Base-by-base conservation (phyloP, 1,139 yeast species). In the Eremothecium cymbalariae region DNA sequence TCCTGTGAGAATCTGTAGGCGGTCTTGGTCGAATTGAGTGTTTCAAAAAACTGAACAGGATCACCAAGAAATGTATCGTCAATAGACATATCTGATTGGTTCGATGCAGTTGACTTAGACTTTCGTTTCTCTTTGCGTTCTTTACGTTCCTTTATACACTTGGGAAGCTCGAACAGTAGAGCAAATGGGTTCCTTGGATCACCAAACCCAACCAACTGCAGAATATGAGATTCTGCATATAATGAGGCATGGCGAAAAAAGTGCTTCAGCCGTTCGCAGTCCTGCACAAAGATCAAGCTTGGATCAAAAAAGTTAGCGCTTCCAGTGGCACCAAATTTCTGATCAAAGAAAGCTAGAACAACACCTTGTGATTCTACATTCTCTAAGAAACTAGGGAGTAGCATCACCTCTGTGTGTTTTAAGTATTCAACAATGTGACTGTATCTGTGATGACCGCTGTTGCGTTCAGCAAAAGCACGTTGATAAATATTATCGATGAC, bases 401-500 rank as follows among this genome's bases (percentile, higher is more conserved):
- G 40, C 53, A 56, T 57, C 2, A 56, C 62, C 41, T 57, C 62
- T 24, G 58, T 54, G 37, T 57, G 62, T 37, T 57, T 57, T 35
- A 57, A 40, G 38, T 57, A 57, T 30, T 57, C 62, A 18, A 57
- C 56, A 21, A 57, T 44, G 28, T 53, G 55, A 2, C 53, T 42
- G 37, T 53, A 53, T 39, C 54, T 47, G 29, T 46, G 45, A 31
- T 44, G 45, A 13, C 55, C 48, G 36, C 45, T 50, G 32, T 47
- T 53, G 34, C 57, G 61, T 40, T 62, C 67, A 20, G 60, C 63
- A 40, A 50, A 80, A 62, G 63, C 80, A 48, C 88, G 64, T 53
- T 77, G 88, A 31, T 81, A 79, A 44, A 80, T 81, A 50, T 80
- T 80, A 47, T 80, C 90, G 38, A 81, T 82, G 21, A 81, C 86